Percentiles rank a stretch among this genome's conserved stretches.
Conservation (phyloP, 2,329 filamentous ascomycete species). For the Ilyonectria sp. region DNA sequence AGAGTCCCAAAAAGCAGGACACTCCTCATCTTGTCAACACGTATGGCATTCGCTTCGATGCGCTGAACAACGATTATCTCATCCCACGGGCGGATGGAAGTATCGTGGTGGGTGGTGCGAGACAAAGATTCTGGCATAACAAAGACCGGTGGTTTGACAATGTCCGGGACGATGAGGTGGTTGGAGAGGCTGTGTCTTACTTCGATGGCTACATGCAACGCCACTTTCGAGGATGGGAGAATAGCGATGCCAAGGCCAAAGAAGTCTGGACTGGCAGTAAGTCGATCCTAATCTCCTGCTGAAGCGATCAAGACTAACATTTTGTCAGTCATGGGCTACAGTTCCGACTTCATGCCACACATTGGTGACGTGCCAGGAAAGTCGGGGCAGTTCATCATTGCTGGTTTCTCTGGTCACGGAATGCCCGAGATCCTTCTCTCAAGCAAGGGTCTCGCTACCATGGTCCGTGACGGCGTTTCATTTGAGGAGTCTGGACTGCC, state of each 20-base stretch:
- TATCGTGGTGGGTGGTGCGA: conserved; percentile 50
- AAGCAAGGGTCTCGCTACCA: conserved; percentile 58
- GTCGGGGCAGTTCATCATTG: conserved; percentile 59
- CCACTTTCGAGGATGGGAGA: conserved; percentile 65
- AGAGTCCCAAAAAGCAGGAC: conserved; percentile 35
- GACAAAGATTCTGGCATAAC: conserved; percentile 51
- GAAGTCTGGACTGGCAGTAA: conserved; percentile 50
- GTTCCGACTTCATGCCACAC: conserved; percentile 58
- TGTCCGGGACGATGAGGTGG: conserved; percentile 60
- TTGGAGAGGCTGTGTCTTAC: conserved; percentile 59
- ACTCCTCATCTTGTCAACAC: conserved; percentile 42
- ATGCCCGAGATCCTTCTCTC: conserved; percentile 63
- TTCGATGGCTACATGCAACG: conserved; percentile 65
- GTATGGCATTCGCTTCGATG: conserved; percentile 45
- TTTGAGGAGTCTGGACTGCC: conserved; percentile 58
- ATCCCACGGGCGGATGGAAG: conserved; percentile 62
- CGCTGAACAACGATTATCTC: conserved; percentile 53
- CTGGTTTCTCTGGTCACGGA: conserved; percentile 66
- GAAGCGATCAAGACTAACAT: background rate
- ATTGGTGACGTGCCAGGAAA: conserved; percentile 56
- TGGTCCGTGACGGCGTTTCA: conserved; percentile 51
- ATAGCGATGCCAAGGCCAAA: conserved; percentile 53
- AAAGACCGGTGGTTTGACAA: conserved; percentile 61
- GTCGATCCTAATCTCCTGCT: conserved; percentile 18
- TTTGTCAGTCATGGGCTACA: conserved; percentile 57